These are phyloP conservation scores for Cornus florida DNA, from an alignment of 148 eudicot genomes.

Conservation along the genomic window DNA sequence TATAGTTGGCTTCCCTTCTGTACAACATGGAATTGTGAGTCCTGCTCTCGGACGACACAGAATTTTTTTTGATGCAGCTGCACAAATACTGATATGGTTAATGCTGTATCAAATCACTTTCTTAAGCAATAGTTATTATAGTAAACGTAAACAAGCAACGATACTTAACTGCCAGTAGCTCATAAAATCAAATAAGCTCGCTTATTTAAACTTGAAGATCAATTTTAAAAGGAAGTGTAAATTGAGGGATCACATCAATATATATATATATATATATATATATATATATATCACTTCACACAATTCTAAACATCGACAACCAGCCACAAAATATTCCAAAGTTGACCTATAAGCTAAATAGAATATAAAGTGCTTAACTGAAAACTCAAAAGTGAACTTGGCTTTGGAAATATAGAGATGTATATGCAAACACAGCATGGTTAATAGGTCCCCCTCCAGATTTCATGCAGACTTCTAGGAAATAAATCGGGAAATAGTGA, in stretches of 20 bases:
- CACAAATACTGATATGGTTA: neutral
- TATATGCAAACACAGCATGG: neutral
- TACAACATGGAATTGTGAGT: constrained; percentile 52
- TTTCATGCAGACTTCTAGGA: neutral
- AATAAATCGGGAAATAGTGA: neutral
- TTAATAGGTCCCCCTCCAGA: neutral
- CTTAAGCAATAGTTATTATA: neutral
- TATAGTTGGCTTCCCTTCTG: constrained; percentile 45
- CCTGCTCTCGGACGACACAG: constrained; percentile 69
- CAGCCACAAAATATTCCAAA: neutral
- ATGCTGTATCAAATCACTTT: neutral
- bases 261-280: too few relatives aligned
- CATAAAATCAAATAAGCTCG: neutral
- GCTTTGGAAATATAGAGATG: neutral
- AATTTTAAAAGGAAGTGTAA: neutral
- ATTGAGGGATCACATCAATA: neutral
- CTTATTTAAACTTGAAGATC: neutral
- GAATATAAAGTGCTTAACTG: neutral
- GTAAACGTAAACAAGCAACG: neutral
- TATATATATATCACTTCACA: neutral
- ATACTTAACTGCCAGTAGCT: neutral
- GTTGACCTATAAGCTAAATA: neutral
- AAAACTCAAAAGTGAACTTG: neutral
- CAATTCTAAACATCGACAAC: neutral
- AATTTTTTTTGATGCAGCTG: constrained; percentile 57